Percentiles rank a stretch among this genome's conserved stretches.
Evolutionary conservation across 192 early-diverging fungal genomes (phyloP).

Genomic region (Funneliformis geosporum): DNA sequence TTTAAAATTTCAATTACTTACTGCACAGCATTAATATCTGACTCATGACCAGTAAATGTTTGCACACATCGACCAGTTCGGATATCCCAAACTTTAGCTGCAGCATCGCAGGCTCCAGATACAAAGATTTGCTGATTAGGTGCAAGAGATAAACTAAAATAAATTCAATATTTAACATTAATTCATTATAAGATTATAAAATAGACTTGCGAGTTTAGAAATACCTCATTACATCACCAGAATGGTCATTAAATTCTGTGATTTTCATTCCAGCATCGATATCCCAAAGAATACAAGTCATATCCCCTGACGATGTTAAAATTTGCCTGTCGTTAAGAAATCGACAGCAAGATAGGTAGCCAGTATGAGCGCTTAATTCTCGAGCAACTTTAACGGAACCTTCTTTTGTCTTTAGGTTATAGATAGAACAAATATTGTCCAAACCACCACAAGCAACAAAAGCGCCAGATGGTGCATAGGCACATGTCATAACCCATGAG

Average conservation of each 20-base stretch:
- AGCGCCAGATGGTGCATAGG: conserved; percentile 96
- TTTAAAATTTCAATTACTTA: no score
- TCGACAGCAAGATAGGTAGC: conserved; percentile 97
- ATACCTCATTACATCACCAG: conserved; percentile 96
- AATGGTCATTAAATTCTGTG: conserved; percentile 97
- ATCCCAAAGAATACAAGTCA: conserved; percentile 99
- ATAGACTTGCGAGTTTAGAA: background rate
- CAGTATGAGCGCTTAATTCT: conserved; percentile 95
- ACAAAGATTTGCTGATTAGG: conserved; percentile 97
- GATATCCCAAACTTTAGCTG: conserved; percentile 99
- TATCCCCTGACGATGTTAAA: conserved; percentile 93
- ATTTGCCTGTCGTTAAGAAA: conserved; percentile 97
- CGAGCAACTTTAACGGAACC: conserved; percentile 92
- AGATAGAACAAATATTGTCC: conserved; percentile 99
- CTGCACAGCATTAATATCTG: conserved; percentile 98
- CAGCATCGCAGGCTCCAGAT: conserved; percentile 97
- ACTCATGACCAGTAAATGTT: conserved; percentile 97
- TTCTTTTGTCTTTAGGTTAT: conserved; percentile 94
- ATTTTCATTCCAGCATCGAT: conserved; percentile 98
- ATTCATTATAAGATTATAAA: conserved; percentile 1
- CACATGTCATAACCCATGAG: conserved; percentile 99
- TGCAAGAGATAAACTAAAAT: conserved; percentile 74
- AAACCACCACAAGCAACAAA: conserved; percentile 99
- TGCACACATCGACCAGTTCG: conserved; percentile 95
- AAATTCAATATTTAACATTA: conserved; percentile 1